Evolutionary conservation across 805 yeast species (phyloP), one percentile per base, ranked within the genome.

Genomic region (Jamesozyma lodderae): DNA sequence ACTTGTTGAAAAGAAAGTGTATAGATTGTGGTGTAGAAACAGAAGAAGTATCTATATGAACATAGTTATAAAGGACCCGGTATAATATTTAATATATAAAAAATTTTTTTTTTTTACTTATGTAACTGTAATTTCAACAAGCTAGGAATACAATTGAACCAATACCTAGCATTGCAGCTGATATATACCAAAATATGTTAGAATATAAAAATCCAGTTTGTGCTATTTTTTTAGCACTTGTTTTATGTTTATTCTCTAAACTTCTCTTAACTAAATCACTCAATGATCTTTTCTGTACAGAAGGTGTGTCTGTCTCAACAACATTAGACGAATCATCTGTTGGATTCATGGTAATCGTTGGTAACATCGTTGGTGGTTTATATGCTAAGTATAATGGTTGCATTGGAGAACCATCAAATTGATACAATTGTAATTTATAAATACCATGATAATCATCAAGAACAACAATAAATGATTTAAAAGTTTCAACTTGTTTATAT

Each of bases 321-420:
- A 64, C 44, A 33, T 63, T 42, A 4, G 68, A 48, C 5, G 53
- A 63, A 4, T 48, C 48, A 16, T 32, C 45, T 2, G 95, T 83
- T 17, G 98, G 98, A 61, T 88, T 90, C 69, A 92, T 66, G 0
- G 96, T 88, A 37, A 59, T 63, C 1, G 97, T 92, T 17, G 98
- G 98, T 43, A 92, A 74, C 98, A 92, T 92, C 74, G 82, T 71
- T 8, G 98, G 94, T 5, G 98, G 98, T 51, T 74, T 73, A 67
- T 88, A 92, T 2, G 94, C 95, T 59, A 92, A 70, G 62, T 86
- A 92, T 52, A 92, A 61, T 0, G 98, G 97, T 48, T 86, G 90
- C 68, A 81, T 62, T 32, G 77, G 77, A 14, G 83, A 60, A 14
- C 96, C 96, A 59, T 81, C 86, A 50, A 72, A 80, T 64, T 80